Conservation (phyloP, 139 green algal species). For the Picochlorum sp. region DNA sequence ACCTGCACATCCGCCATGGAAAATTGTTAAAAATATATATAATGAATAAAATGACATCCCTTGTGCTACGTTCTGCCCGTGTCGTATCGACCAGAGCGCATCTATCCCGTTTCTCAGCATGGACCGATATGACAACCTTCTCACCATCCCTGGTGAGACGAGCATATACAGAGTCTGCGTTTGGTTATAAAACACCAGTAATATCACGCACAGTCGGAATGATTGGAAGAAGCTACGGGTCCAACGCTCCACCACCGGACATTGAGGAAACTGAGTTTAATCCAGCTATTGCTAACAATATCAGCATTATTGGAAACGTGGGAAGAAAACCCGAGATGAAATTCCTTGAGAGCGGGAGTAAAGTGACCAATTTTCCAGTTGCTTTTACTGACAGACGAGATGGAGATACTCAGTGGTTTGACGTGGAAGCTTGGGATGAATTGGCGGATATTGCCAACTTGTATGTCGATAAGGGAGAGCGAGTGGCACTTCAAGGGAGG, state of each 20-base stretch:
- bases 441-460: conserved; percentile 14
- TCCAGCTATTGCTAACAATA: conserved; percentile 4
- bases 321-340: conserved; percentile 18
- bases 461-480: conserved; percentile 24
- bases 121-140: no score
- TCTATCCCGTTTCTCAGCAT: no score
- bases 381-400: conserved; percentile 12
- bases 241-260: not conserved
- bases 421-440: conserved; percentile 26
- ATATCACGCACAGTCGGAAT: not conserved
- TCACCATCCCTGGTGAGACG: no score
- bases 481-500: conserved; percentile 15
- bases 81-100: no score
- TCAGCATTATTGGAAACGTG: conserved; percentile 19
- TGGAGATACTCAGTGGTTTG: conserved; percentile 23
- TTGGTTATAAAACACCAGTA: no score
- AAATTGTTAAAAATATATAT: not conserved
- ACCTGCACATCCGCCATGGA: not conserved
- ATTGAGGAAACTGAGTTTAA: conserved; percentile 12
- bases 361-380: conserved; percentile 12
- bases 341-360: conserved; percentile 20
- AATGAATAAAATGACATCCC: not conserved
- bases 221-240: not conserved
- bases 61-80: not conserved
- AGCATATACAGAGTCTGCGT: no score